Percentiles rank a stretch among this genome's conserved stretches.
These are phyloP conservation scores for Diatrype stigma DNA, from an alignment of 2,329 filamentous ascomycete genomes.

Conservation along the genomic window DNA sequence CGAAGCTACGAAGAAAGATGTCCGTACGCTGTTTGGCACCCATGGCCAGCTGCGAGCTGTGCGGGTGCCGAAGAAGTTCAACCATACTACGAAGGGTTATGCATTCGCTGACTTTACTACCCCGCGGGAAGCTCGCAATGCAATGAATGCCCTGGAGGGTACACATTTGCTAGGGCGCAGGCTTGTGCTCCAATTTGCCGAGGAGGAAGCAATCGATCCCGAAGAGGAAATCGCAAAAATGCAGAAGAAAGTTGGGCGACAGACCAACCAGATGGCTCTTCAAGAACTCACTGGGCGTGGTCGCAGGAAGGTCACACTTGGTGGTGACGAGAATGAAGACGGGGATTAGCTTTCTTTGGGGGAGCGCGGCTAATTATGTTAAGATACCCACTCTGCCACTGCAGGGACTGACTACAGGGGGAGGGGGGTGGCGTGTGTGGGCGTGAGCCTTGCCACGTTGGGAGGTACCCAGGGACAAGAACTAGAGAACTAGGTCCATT, in stretches of 20 bases:
- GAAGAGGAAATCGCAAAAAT: slow-evolving; percentile 97
- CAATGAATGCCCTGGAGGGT: slow-evolving; percentile 83
- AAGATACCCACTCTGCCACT: slow-evolving; percentile 3
- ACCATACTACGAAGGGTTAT: slow-evolving; percentile 83
- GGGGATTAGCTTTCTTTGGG: slow-evolving; percentile 22
- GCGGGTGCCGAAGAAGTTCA: slow-evolving; percentile 92
- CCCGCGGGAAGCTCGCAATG: slow-evolving; percentile 82
- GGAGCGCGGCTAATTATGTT: not conserved
- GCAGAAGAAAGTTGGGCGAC: slow-evolving; percentile 89
- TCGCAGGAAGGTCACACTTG: slow-evolving; percentile 85
- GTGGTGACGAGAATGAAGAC: slow-evolving; percentile 57
- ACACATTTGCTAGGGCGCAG: slow-evolving; percentile 89
- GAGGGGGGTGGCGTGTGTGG: too few species aligned
- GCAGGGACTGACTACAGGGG: too few species aligned
- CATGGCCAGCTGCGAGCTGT: slow-evolving; percentile 93
- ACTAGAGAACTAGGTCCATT: slow-evolving; percentile 19
- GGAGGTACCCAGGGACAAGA: too few species aligned
- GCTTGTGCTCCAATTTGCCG: slow-evolving; percentile 87
- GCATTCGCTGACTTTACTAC: slow-evolving; percentile 96
- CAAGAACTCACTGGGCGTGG: slow-evolving; percentile 81
- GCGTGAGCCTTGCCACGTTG: slow-evolving; percentile 22
- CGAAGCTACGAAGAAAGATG: slow-evolving; percentile 88
- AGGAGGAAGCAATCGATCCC: slow-evolving; percentile 81
- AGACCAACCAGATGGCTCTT: slow-evolving; percentile 85
- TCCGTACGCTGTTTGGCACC: slow-evolving; percentile 77